Base-by-base conservation (phyloP, 108 stramenopile genomes). In the Seminavis robusta region DNA sequence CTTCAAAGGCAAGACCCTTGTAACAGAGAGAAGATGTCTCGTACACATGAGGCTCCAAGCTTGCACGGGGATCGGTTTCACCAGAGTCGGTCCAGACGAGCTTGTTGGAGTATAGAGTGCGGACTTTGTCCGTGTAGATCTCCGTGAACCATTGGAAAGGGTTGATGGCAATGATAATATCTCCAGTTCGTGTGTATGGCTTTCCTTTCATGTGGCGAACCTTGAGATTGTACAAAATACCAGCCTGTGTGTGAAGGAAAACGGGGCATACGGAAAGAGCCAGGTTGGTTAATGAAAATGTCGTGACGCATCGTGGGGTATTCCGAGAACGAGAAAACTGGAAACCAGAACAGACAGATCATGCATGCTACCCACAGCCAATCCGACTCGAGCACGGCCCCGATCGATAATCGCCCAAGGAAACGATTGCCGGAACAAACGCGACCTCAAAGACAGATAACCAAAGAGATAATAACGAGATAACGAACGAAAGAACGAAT, bases 191-290 rank as follows among this genome's bases (percentile, higher is more conserved):
- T 1, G 93, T 92, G 67, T 94, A 94, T 2, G 89, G 88, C 41
- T 67, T 42, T 20, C 79, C 75, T 2, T 76, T 50, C 48, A 61
- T 45, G 70, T 95, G 93, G 21, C 95, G 83, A 19, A 67, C 65
- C 48, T 85, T 86, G 50, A 91, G 59, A 59, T 90, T 94, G 64
- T 94, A 92, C 33, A 97, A 71, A 67, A 97, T 96, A 9, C 92
- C 80, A 26, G 80, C 80, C 78, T 79, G 39, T 7, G 52, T 16
- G 71, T 11, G 83, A 53, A 65, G 6, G 39, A 49, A 37, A 11
- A 13, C 11, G 36, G 13, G 9, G 9, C 36, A 37, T 13, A 37
- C 36, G 13, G 36, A 51, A 51, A 11, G 30, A 32, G 9, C 28
- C 16, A 46, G 44, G 9, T 13, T 17, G 44, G 17, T 9, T 46